phyloP scores from a whole-genome alignment of 2,329 filamentous ascomycete species.

The Talaromyces amestolkiae region DNA sequence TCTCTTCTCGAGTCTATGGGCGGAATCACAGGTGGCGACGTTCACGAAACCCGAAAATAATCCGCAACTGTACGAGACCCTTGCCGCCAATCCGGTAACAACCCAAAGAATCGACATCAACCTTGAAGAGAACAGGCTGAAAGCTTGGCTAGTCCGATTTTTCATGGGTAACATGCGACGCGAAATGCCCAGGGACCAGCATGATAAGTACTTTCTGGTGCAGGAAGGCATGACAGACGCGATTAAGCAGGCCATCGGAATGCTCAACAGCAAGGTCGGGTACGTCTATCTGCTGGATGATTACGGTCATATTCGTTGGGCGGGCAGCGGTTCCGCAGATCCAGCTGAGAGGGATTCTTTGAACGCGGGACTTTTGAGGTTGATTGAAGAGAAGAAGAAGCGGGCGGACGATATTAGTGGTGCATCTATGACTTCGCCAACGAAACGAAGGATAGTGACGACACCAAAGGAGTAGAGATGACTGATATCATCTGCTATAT shows the following conservation, averaged over 20 bases:
- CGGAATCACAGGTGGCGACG: conserved; percentile 71
- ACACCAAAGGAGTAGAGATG: not conserved
- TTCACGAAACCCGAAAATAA: conserved; percentile 69
- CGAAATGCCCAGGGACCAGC: conserved; percentile 50
- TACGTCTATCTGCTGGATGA: conserved; percentile 90
- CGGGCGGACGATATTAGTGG: conserved; percentile 21
- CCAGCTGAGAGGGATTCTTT: conserved; percentile 42
- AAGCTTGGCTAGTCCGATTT: conserved; percentile 55
- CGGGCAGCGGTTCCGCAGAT: conserved; percentile 63
- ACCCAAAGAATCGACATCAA: conserved; percentile 85
- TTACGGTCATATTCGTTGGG: conserved; percentile 89
- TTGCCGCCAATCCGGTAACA: conserved; percentile 52
- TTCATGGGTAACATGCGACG: conserved; percentile 54
- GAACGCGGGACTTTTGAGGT: conserved; percentile 41
- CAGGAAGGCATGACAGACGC: conserved; percentile 55
- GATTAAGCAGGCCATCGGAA: conserved; percentile 59
- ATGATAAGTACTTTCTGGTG: conserved; percentile 60
- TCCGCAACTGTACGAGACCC: conserved; percentile 62
- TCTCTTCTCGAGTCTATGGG: conserved; percentile 82
- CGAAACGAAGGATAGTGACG: conserved; percentile 16
- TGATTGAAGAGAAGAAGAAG: conserved; percentile 42
- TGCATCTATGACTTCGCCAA: conserved; percentile 23
- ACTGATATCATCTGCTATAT: not conserved
- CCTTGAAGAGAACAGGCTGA: conserved; percentile 74
- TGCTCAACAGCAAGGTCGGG: conserved; percentile 87